Conservation (phyloP, 2,329 filamentous ascomycete species). For the Colletotrichum sp. region DNA sequence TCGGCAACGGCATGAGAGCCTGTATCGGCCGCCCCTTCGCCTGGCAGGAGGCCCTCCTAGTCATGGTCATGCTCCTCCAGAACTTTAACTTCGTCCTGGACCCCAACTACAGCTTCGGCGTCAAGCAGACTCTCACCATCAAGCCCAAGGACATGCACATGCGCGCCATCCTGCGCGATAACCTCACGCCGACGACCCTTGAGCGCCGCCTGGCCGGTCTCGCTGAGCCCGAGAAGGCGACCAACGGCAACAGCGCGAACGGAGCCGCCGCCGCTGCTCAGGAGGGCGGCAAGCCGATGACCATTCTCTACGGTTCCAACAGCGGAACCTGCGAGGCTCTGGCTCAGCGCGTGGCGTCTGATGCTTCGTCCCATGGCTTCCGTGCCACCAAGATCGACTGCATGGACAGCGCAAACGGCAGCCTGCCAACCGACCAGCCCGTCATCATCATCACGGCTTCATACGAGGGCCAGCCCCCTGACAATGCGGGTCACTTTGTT, state of each 20-base stretch:
- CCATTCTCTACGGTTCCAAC: conserved; percentile 73
- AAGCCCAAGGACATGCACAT: conserved; percentile 68
- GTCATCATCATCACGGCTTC: conserved; percentile 69
- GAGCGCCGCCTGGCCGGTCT: conserved; percentile 49
- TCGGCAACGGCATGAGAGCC: conserved; percentile 56
- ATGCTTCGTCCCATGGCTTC: conserved; percentile 62
- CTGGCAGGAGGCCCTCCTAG: conserved; percentile 57
- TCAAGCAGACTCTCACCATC: conserved; percentile 62
- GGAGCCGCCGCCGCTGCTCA: not conserved
- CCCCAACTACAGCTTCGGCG: conserved; percentile 56
- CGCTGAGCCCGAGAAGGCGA: not conserved
- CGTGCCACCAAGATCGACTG: conserved; percentile 52
- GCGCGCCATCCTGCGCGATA: conserved; percentile 57
- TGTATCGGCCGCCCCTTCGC: conserved; percentile 61
- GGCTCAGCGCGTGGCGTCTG: conserved; percentile 62
- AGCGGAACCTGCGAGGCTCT: conserved; percentile 72
- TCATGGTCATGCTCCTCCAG: conserved; percentile 62
- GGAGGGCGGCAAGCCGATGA: conserved; percentile 44
- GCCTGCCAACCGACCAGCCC: conserved; percentile 61
- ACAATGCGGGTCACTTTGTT: conserved; percentile 71
- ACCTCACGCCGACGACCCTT: conserved; percentile 42
- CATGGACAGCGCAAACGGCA: conserved; percentile 62
- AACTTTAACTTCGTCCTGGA: conserved; percentile 71
- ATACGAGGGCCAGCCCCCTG: conserved; percentile 74
- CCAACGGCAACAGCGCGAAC: not conserved